Evolutionary conservation across 805 yeast species (phyloP).

Genomic region (Phaffomyces thermotolerans): DNA sequence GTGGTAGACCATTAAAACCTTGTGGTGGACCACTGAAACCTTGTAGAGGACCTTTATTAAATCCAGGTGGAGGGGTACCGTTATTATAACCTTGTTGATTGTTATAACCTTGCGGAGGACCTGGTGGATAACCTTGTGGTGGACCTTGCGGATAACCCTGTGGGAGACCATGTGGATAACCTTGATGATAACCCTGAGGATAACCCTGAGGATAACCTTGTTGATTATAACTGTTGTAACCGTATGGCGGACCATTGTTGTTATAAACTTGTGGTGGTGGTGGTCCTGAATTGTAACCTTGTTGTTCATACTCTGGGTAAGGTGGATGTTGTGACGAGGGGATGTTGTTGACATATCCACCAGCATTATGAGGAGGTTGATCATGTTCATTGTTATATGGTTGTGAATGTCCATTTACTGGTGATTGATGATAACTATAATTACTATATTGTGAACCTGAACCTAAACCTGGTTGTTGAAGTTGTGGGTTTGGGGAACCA

Average conservation of each 20-base stretch:
- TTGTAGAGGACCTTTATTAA: neutral
- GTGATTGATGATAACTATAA: no score
- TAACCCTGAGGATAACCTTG: no score
- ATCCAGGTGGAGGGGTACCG: neutral
- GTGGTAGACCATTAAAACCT: neutral
- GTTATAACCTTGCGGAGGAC: neutral
- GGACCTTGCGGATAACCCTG: no score
- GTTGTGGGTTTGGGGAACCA: no score
- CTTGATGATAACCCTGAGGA: no score
- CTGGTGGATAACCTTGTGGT: neutral
- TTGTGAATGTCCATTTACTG: no score
- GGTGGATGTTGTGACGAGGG: neutral
- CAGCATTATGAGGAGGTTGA: neutral
- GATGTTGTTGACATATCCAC: neutral
- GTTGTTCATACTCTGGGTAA: constrained; percentile 1
- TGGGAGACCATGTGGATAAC: no score
- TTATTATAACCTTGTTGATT: neutral
- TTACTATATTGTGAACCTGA: neutral
- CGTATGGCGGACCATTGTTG: no score
- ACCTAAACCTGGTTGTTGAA: neutral
- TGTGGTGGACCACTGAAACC: neutral
- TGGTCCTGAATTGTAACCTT: neutral
- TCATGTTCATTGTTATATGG: no score
- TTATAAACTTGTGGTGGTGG: no score
- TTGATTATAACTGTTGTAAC: no score